Evolutionary conservation across 345 rosid species (phyloP).

Genomic region (Cardiospermum halicacabum): DNA sequence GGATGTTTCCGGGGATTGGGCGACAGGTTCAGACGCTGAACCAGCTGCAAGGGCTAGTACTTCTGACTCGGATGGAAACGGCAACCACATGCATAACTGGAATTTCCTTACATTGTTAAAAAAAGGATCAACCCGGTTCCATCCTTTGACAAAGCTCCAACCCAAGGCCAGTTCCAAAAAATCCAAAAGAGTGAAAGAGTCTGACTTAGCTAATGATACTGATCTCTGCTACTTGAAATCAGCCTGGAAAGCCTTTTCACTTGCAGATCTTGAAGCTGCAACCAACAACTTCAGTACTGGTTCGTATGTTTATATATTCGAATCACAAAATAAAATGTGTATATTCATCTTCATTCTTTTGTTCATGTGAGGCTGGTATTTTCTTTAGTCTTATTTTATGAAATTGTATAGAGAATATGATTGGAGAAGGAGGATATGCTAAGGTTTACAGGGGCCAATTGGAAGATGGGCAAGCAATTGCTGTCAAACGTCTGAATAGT

Average conservation of each 20-base stretch:
- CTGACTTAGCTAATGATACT: constrained; percentile 39
- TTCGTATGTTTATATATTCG: constrained; percentile 14
- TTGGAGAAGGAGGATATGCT: constrained; percentile 91
- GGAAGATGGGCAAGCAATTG: constrained; percentile 56
- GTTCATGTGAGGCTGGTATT: constrained; percentile 3
- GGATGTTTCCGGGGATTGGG: constrained; percentile 30
- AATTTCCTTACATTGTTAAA: constrained; percentile 47
- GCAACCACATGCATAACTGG: constrained; percentile 6
- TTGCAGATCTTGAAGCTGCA: constrained; percentile 61
- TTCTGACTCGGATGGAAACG: constrained; percentile 42
- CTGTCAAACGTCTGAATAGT: constrained; percentile 66
- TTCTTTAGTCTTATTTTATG: constrained; percentile 10
- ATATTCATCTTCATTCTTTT: background rate
- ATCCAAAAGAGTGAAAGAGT: constrained; percentile 55
- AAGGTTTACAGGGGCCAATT: constrained; percentile 78
- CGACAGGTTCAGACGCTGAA: constrained; percentile 33
- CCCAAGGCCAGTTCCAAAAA: constrained; percentile 48
- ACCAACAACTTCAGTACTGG: constrained; percentile 69
- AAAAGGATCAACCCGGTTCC: constrained; percentile 46
- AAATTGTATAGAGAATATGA: constrained; percentile 79
- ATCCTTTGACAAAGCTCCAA: constrained; percentile 8
- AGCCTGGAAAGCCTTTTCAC: constrained; percentile 71
- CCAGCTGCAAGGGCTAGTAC: constrained; percentile 48
- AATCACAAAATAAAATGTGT: background rate
- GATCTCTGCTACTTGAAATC: constrained; percentile 63